phyloP scores from a whole-genome alignment of 2,329 filamentous ascomycete genomes.

The Calonectria pteridis region DNA sequence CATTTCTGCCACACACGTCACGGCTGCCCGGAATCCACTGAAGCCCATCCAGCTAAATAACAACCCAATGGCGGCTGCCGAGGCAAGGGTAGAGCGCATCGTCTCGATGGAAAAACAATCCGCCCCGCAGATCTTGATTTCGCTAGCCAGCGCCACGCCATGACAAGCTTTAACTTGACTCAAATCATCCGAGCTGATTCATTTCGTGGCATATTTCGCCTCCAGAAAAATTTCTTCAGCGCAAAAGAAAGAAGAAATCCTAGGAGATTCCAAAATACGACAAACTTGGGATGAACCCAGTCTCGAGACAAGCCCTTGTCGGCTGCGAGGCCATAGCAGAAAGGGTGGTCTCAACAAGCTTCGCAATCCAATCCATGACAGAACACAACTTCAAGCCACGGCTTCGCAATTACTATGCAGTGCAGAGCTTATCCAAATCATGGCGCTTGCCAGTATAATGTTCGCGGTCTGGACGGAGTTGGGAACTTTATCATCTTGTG shows the following conservation, averaged over 20 bases:
- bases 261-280: not conserved
- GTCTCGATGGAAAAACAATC: not conserved
- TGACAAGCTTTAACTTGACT: constrained; percentile 2
- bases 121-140: constrained; percentile 6
- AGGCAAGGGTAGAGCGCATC: not conserved
- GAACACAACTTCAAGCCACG: not conserved
- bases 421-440: not conserved
- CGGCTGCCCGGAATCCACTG: not conserved
- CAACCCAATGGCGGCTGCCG: not conserved
- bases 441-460: not conserved
- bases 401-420: not conserved
- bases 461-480: not conserved
- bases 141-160: not conserved
- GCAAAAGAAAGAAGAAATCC: not conserved
- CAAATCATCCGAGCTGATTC: not conserved
- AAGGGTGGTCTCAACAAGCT: not conserved
- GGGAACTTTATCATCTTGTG: not conserved
- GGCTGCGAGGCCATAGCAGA: not conserved
- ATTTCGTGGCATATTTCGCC: not conserved
- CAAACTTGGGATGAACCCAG: not conserved
- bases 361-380: no score
- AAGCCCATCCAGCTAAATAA: not conserved
- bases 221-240: not conserved
- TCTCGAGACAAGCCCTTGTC: not conserved
- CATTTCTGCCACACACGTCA: constrained; percentile 9